Conservation (phyloP, 192 early-diverging fungal genomes). For the Gonapodya prolifera region DNA sequence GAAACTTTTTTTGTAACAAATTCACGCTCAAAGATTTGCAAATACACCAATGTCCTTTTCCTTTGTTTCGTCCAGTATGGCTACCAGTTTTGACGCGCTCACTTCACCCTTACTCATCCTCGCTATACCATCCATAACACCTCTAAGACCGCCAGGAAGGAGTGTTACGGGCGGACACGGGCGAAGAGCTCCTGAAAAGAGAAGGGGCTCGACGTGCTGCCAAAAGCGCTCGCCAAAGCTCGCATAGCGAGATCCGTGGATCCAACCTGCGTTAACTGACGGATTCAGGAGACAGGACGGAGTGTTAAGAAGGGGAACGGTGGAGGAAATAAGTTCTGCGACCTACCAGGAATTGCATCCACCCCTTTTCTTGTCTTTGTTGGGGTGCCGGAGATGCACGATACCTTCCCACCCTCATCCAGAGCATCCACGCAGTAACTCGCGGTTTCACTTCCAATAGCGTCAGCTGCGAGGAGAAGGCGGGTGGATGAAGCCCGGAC, state of each 20-base stretch:
- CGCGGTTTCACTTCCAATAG: background rate
- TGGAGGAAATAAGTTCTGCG: background rate
- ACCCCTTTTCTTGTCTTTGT: background rate
- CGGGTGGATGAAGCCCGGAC: background rate
- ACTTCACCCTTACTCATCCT: constrained; percentile 1
- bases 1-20: too few species aligned
- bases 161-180: background rate
- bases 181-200: background rate
- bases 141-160: background rate
- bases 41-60: background rate
- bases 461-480: background rate
- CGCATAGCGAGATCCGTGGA: background rate
- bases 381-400: background rate
- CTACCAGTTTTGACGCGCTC: background rate
- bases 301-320: background rate
- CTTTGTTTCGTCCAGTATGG: background rate
- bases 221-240: background rate
- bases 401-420: background rate
- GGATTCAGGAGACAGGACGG: background rate
- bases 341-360: background rate
- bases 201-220: background rate
- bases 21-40: too few species aligned
- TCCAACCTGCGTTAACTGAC: background rate
- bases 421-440: background rate
- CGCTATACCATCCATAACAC: background rate